These are phyloP conservation scores for Trichophyton verrucosum DNA, from an alignment of 2,329 filamentous ascomycete genomes.

Conservation along the genomic window DNA sequence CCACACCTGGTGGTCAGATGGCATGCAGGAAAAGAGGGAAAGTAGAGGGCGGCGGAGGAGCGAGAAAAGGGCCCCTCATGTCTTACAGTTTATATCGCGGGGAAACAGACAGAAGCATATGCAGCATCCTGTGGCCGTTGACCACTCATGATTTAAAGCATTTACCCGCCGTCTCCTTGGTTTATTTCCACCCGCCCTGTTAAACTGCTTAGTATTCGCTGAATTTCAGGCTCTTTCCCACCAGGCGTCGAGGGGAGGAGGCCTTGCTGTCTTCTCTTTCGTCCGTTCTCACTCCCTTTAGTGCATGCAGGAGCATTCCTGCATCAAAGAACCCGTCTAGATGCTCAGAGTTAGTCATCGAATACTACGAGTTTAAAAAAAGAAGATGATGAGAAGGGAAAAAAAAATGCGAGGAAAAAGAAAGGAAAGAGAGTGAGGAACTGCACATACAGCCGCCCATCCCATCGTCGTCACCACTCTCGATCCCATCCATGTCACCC, in stretches of 20 bases:
- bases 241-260: slow-evolving; percentile 26
- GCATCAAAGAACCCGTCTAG: slow-evolving; percentile 95
- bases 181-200: slow-evolving; percentile 5
- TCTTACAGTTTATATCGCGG: background rate
- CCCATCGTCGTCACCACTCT: slow-evolving; percentile 67
- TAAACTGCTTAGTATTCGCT: slow-evolving; percentile 30
- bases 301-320: slow-evolving; percentile 80
- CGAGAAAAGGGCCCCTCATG: background rate
- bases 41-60: background rate
- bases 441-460: slow-evolving; percentile 75
- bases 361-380: slow-evolving; percentile 6
- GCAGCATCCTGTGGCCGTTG: background rate
- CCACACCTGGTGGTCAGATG: background rate
- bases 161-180: background rate
- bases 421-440: slow-evolving; percentile 7
- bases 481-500: slow-evolving; percentile 33
- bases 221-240: slow-evolving; percentile 38
- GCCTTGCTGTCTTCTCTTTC: slow-evolving; percentile 29
- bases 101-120: background rate
- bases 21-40: background rate
- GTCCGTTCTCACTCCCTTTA: slow-evolving; percentile 47
- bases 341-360: slow-evolving; percentile 8
- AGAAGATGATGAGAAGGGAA: background rate
- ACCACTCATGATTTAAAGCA: background rate
- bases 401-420: background rate